Conservation (phyloP, 768 basidiomycete genomes). For the Amanita rubescens region DNA sequence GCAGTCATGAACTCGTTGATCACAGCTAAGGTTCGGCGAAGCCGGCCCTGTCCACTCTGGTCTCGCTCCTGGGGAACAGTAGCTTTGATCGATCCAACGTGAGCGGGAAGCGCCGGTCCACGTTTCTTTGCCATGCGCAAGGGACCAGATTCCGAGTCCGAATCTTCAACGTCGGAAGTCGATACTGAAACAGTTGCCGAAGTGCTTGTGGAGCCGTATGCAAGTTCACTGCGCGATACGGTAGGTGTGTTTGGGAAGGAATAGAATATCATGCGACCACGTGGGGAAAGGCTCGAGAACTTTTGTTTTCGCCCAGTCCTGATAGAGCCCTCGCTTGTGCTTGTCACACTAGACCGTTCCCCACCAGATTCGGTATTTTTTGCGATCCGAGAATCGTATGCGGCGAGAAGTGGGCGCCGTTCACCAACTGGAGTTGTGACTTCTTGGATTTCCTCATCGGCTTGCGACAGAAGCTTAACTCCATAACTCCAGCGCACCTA, state of each 20-base stretch:
- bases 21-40: not conserved
- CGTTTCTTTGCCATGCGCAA: not conserved
- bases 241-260: slow-evolving; percentile 61
- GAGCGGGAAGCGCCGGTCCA: not conserved
- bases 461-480: slow-evolving; percentile 70
- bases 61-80: not conserved
- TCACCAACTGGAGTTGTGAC: slow-evolving; percentile 20
- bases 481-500: slow-evolving; percentile 90
- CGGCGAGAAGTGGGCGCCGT: slow-evolving; percentile 29
- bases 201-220: slow-evolving; percentile 15
- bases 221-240: slow-evolving; percentile 28
- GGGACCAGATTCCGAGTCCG: slow-evolving; percentile 13
- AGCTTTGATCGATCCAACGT: not conserved
- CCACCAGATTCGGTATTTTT: not conserved
- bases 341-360: not conserved
- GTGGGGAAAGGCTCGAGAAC: slow-evolving; percentile 10
- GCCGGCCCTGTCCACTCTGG: not conserved
- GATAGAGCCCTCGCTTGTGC: slow-evolving; percentile 1
- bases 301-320: slow-evolving; percentile 1
- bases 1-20: slow-evolving; percentile 1
- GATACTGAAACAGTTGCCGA: slow-evolving; percentile 14
- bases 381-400: slow-evolving; percentile 12
- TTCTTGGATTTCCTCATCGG: slow-evolving; percentile 37
- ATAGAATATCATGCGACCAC: slow-evolving; percentile 39
- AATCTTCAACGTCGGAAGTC: slow-evolving; percentile 18